Evolutionary conservation across 2,329 filamentous ascomycete species (phyloP), one percentile per base, ranked within the genome.

Genomic region (Alternaria metachromatica): DNA sequence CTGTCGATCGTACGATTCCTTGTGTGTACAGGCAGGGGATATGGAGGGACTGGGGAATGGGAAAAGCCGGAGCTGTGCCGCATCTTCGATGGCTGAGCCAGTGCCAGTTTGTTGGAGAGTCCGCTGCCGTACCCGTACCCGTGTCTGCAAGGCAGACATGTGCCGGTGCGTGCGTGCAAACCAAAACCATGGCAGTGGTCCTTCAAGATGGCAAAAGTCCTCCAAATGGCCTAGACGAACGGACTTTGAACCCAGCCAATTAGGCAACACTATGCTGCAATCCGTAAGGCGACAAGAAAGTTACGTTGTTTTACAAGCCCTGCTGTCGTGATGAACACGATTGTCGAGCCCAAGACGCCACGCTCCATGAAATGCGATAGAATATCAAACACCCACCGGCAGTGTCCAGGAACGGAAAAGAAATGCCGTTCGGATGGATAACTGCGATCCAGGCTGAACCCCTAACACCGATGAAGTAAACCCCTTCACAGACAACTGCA

Each of bases 341-440:
- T 50, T 48, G 25, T 30, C 18, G 9, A 58, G 46, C 54, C 53
- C 54, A 62, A 51, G 46, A 58, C 59, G 59, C 58, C 58, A 57
- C 25, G 49, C 54, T 60, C n/a, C 50, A 60, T 21, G 33, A 58
- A 59, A 55, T 55, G 56, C 51, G 8, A 50, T 37, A 50, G 41
- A 59, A 50, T 5, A 25, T 26, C 33, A 45, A 23, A 58, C 20
- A 20, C 37, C 12, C 23, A 15, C 21, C 6, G 26, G 21, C 20
- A 20, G 44, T 23, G 44, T 46, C 13, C 44, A 46, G 37, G 9
- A 18, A 41, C 37, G 37, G n/a, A 18, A 41, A 41, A 41, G 4
- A 3, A 41, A 18, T 41, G 37, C n/a, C 37, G n/a, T 41, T 41
- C 37, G 37, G n/a, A 41, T 41, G 37, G n/a, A 41, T 41, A 11